These are phyloP conservation scores for Evansstolkia leycettana DNA, from an alignment of 495 filamentous ascomycete species.

Conservation along the genomic window DNA sequence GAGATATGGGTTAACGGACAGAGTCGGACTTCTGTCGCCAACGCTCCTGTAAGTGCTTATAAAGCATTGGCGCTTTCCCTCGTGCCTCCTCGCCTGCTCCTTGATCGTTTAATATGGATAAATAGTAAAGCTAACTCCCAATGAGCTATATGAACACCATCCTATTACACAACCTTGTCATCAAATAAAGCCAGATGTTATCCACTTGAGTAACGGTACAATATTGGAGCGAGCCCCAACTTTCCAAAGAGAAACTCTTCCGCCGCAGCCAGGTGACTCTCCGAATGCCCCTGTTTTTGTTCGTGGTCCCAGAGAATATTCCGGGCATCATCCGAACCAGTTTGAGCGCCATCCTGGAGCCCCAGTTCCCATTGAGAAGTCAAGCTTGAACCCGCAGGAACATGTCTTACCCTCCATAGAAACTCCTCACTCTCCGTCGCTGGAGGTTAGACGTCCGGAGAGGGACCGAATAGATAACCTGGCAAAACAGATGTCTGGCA, in stretches of 20 bases:
- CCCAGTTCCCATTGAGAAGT: constrained; percentile 7
- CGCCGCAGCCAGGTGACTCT: constrained; percentile 8
- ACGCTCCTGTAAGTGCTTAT: constrained; percentile 11
- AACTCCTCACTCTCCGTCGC: constrained; percentile 8
- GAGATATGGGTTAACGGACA: constrained; percentile 5
- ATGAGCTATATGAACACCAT: constrained; percentile 15
- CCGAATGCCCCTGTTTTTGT: constrained; percentile 26
- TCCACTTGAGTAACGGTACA: constrained; percentile 7
- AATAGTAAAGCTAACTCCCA: constrained; percentile 16
- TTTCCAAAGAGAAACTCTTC: constrained; percentile 10
- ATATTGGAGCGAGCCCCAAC: constrained; percentile 6
- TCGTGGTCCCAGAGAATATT: constrained; percentile 17
- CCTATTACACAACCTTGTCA: constrained; percentile 8
- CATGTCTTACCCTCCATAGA: constrained; percentile 31
- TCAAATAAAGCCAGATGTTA: constrained; percentile 8
- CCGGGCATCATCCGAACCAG: constrained; percentile 9
- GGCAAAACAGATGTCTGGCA: constrained; percentile 20
- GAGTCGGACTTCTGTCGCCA: constrained; percentile 1
- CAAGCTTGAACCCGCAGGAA: constrained; percentile 16
- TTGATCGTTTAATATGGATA: neutral
- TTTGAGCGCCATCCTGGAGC: constrained; percentile 9
- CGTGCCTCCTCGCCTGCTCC: neutral
- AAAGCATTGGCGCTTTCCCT: neutral
- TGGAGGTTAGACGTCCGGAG: constrained; percentile 16
- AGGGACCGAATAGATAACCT: constrained; percentile 18